Percentiles rank a stretch among this genome's conserved stretches.
Evolutionary conservation across 2,329 filamentous ascomycete genomes (phyloP).

Genomic region (Trichoderma oligosporum): DNA sequence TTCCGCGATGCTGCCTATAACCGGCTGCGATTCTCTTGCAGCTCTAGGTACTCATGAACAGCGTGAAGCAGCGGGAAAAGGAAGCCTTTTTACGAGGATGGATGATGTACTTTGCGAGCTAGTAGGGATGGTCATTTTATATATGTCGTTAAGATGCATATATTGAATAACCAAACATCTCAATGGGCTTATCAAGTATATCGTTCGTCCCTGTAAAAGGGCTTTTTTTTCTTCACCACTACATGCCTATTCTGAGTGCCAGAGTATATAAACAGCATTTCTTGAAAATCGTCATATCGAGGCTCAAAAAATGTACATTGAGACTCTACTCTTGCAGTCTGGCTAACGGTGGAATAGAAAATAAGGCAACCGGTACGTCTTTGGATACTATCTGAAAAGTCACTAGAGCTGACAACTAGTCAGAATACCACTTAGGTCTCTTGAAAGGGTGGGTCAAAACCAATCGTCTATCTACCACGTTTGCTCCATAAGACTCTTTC

Average conservation of each 20-base stretch:
- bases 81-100: background rate
- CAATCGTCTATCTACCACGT: background rate
- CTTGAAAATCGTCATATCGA: background rate
- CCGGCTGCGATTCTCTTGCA: background rate
- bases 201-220: background rate
- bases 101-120: background rate
- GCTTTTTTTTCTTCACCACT: background rate
- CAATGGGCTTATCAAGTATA: background rate
- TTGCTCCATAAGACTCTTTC: background rate
- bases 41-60: background rate
- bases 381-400: background rate
- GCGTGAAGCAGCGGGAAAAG: background rate
- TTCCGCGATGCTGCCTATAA: background rate
- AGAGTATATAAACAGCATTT: background rate
- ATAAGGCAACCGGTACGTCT: constrained; percentile 90
- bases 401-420: constrained; percentile 20
- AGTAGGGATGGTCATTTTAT: background rate
- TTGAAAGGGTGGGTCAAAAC: constrained; percentile 75
- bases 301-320: background rate
- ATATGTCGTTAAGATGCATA: background rate
- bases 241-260: background rate
- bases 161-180: background rate
- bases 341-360: constrained; percentile 60
- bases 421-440: constrained; percentile 97
- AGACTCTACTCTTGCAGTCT: background rate